These are phyloP conservation scores for Cucurbita maxima DNA, from an alignment of 306 rosid genomes.

Conservation along the genomic window DNA sequence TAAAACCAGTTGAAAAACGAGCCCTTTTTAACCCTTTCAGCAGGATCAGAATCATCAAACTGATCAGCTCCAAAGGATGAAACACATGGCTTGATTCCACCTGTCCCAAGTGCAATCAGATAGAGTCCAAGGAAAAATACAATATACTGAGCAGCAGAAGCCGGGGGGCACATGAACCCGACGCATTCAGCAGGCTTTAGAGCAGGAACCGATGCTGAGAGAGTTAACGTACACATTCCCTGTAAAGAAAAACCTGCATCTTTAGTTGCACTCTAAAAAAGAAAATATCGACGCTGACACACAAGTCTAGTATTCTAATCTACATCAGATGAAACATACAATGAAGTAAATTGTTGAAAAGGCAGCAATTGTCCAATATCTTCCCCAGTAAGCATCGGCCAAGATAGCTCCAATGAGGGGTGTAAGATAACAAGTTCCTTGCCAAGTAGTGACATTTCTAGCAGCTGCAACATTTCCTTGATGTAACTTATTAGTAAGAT, in stretches of 20 bases:
- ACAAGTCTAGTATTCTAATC: not conserved
- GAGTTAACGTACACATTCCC: slow-evolving; percentile 96
- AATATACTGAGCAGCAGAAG: slow-evolving; percentile 69
- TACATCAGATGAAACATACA: slow-evolving; percentile 26
- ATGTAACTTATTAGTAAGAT: slow-evolving; percentile 70
- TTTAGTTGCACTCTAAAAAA: not conserved
- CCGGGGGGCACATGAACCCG: slow-evolving; percentile 60
- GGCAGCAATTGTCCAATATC: slow-evolving; percentile 91
- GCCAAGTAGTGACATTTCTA: slow-evolving; percentile 90
- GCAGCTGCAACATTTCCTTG: slow-evolving; percentile 90
- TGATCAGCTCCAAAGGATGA: slow-evolving; percentile 95
- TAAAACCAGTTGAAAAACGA: slow-evolving; percentile 98
- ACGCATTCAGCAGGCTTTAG: slow-evolving; percentile 57
- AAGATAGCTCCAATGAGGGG: slow-evolving; percentile 92
- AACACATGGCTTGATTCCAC: slow-evolving; percentile 93
- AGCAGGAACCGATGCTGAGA: slow-evolving; percentile 67
- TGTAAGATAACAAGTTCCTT: slow-evolving; percentile 92
- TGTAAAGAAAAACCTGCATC: slow-evolving; percentile 21
- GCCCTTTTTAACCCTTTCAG: slow-evolving; percentile 78
- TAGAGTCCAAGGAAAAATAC: slow-evolving; percentile 90
- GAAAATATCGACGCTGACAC: not conserved
- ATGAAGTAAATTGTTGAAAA: slow-evolving; percentile 71
- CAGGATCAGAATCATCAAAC: slow-evolving; percentile 85
- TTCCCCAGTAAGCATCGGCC: slow-evolving; percentile 97
- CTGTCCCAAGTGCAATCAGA: slow-evolving; percentile 92